These are phyloP conservation scores for Fusarium bulbicola DNA, from an alignment of 2,329 filamentous ascomycete species.

Conservation along the genomic window DNA sequence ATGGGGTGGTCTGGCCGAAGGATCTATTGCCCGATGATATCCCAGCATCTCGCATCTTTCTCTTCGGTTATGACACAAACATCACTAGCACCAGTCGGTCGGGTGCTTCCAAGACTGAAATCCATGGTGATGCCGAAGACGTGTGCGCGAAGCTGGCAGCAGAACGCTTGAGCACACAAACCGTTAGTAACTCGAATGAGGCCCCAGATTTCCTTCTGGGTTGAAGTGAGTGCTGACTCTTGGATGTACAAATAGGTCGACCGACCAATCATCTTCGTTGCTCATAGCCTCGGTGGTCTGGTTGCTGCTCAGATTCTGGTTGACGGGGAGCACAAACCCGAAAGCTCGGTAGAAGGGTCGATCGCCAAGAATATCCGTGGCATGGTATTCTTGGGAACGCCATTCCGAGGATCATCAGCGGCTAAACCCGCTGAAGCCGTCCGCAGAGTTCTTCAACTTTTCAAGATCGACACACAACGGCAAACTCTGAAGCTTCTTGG, in stretches of 20 bases:
- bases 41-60: neutral
- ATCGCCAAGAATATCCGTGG: accelerated
- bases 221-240: too few species aligned
- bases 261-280: neutral
- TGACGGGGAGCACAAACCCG: neutral
- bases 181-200: too few species aligned
- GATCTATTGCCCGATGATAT: neutral
- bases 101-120: neutral
- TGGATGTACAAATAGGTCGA: too few species aligned
- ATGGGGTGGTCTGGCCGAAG: accelerated
- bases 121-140: neutral
- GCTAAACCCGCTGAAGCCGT: accelerated
- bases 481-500: neutral
- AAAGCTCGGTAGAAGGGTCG: accelerated
- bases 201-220: too few species aligned
- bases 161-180: neutral
- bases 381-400: neutral
- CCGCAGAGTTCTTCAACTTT: accelerated
- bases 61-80: neutral
- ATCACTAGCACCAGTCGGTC: accelerated
- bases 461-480: neutral
- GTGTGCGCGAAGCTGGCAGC: neutral
- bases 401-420: accelerated
- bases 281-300: neutral
- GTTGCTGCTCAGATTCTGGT: neutral